Evolutionary conservation across 129 eudicot species (phyloP).

Genomic region (Centrapalus pauciflorus): DNA sequence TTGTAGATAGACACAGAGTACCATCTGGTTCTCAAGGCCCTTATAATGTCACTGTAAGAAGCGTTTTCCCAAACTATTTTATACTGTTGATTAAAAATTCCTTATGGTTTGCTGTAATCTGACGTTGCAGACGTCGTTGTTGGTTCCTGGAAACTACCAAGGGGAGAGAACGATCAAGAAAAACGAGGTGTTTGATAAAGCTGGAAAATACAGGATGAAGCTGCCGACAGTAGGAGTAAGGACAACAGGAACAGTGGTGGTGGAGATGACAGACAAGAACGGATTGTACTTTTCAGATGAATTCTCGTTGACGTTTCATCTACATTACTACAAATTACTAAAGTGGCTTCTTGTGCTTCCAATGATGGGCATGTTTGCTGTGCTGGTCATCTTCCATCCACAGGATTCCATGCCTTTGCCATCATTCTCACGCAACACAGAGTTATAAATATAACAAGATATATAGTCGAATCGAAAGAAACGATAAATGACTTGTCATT

Average conservation of each 20-base stretch:
- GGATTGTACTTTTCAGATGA: constrained; percentile 88
- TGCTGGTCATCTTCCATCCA: constrained; percentile 79
- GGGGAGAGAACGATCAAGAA: constrained; percentile 87
- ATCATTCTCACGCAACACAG: constrained; percentile 85
- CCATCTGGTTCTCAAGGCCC: constrained; percentile 98
- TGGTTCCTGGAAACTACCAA: constrained; percentile 98
- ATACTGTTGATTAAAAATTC: neutral
- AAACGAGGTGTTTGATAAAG: constrained; percentile 47
- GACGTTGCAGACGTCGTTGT: constrained; percentile 53
- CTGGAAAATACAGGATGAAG: constrained; percentile 76
- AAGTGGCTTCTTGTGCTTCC: constrained; percentile 98
- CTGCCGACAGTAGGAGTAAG: constrained; percentile 88
- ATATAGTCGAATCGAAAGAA: neutral
- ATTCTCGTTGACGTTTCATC: constrained; percentile 86
- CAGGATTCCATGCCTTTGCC: constrained; percentile 93
- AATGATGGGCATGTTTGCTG: constrained; percentile 94
- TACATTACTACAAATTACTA: constrained; percentile 83
- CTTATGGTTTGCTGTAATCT: neutral
- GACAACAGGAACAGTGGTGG: constrained; percentile 84
- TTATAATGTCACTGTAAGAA: constrained; percentile 84
- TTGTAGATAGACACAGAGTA: constrained; percentile 77
- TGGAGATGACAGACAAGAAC: constrained; percentile 88
- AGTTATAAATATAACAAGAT: constrained; percentile 38
- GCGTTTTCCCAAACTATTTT: neutral
- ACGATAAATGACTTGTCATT: neutral